Evolutionary conservation across 2,329 filamentous ascomycete species (phyloP).

Genomic region (Neopestalotiopsis rosae): DNA sequence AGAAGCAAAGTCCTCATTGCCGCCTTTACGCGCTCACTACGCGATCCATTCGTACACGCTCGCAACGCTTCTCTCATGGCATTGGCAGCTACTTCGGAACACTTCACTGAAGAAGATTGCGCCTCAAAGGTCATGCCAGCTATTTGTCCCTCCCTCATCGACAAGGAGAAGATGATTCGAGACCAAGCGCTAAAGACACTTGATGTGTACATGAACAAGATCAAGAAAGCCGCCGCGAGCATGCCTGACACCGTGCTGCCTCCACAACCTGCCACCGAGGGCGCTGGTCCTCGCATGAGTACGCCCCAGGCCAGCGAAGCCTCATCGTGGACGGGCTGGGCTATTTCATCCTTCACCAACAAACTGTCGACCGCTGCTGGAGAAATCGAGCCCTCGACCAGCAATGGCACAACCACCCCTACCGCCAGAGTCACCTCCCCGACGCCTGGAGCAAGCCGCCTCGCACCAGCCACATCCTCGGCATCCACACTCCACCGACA

Average conservation of each 20-base stretch:
- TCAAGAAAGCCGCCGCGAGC: conserved; percentile 74
- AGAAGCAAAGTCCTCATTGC: conserved; percentile 90
- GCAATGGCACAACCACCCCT: conserved; percentile 44
- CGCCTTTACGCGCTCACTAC: conserved; percentile 85
- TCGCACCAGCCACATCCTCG: conserved; percentile 49
- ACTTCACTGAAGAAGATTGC: conserved; percentile 89
- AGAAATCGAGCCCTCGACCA: conserved; percentile 72
- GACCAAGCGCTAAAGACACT: conserved; percentile 91
- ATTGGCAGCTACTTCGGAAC: conserved; percentile 81
- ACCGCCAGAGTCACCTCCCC: conserved; percentile 43
- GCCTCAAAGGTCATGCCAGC: conserved; percentile 82
- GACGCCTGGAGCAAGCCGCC: conserved; percentile 42
- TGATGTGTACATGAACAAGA: conserved; percentile 81
- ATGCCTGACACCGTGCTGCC: conserved; percentile 85
- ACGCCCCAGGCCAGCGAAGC: conserved; percentile 70
- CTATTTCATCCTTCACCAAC: conserved; percentile 97
- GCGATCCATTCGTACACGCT: conserved; percentile 94
- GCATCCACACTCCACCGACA: conserved; percentile 66
- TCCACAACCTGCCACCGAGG: conserved; percentile 59
- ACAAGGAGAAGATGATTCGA: conserved; percentile 94
- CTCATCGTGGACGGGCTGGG: conserved; percentile 90
- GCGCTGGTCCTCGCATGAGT: conserved; percentile 72
- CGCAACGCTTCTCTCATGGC: conserved; percentile 89
- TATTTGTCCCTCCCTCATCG: conserved; percentile 83
- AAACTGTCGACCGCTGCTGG: conserved; percentile 85